Percentiles rank a stretch among this genome's conserved stretches.
Evolutionary conservation across 257 asterid genomes (phyloP).

Genomic region (Mentha longifolia): DNA sequence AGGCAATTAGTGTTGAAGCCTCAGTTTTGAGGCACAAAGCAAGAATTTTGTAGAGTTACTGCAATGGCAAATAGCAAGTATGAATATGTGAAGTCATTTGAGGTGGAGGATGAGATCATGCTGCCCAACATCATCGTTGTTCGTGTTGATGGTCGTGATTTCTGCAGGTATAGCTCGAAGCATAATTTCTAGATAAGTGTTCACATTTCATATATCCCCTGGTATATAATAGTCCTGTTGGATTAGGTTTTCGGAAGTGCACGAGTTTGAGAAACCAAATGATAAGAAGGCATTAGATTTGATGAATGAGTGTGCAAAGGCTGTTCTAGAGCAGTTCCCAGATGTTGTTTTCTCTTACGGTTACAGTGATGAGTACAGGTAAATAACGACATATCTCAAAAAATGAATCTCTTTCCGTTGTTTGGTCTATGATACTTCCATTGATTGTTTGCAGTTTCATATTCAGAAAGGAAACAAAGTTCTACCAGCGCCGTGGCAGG

Average conservation of each 20-base stretch:
- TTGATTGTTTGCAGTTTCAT: conserved; percentile 56
- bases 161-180: conserved; percentile 46
- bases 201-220: neutral
- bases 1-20: neutral
- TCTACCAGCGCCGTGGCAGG: conserved; percentile 90
- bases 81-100: conserved; percentile 80
- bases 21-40: neutral
- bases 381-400: neutral
- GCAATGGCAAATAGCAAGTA: conserved; percentile 85
- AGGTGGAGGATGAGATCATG: conserved; percentile 66
- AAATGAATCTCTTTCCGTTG: neutral
- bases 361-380: conserved; percentile 79
- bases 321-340: conserved; percentile 72
- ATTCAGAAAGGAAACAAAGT: conserved; percentile 71
- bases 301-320: conserved; percentile 80
- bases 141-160: conserved; percentile 60
- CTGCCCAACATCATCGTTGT: conserved; percentile 65
- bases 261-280: conserved; percentile 72
- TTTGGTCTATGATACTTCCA: conserved; percentile 6
- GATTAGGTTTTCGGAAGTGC: conserved; percentile 73
- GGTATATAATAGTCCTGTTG: neutral
- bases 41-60: neutral
- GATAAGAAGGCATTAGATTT: conserved; percentile 60
- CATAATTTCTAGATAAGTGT: conserved; percentile 10
- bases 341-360: conserved; percentile 77